Base-by-base conservation (phyloP, 2,329 filamentous ascomycete species). In the Penicillium palitans region DNA sequence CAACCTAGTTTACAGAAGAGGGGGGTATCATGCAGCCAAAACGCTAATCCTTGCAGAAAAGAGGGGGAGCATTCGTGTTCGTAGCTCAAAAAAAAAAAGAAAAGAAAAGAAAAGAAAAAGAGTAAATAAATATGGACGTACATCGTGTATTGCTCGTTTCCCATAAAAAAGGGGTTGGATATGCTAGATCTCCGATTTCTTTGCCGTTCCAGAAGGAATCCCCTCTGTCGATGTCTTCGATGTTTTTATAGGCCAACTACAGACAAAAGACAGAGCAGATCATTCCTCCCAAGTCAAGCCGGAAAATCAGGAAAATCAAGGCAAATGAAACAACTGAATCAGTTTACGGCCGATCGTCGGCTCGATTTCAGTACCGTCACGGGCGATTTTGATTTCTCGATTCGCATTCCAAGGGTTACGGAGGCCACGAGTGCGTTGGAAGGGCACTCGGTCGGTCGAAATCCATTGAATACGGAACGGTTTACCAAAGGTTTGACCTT, bases 351-450 rank as follows among this genome's bases (percentile, higher is more conserved):
- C 93, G 44, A 96, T 84, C 31, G 81, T 84, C 29, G 93, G 90
- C 74, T 98, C 93, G 53, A 98, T 80, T 74, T 98, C 93, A 0
- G 93, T 98, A 2, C 93, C 93, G 68, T 98, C 93, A 68, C 93
- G 84, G 25, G 93, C 93, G 70, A 98, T 96, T 76, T 98, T 98
- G 61, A 98, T 90, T 71, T 98, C 93, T 52, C 93, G 82, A 70
- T 97, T 96, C 5, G 91, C 90, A 73, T 98, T 98, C 91, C 92
- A 96, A 0, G 91, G 90, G 71, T 98, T 98, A 35, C 93, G 85
- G 55, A 98, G 77, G 0, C 93, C 93, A 62, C 92, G 81, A 0
- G 93, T 96, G 44, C 90, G 86, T 73, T 95, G 96, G 71, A 98
- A 98, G 0, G 93, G 92, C 6, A 98, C 81, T 37, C 88, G 84